Percentiles rank a stretch among this genome's conserved stretches.
Conservation (phyloP, 1,284 basidiomycete genomes). For the Entoloma clypeatum region DNA sequence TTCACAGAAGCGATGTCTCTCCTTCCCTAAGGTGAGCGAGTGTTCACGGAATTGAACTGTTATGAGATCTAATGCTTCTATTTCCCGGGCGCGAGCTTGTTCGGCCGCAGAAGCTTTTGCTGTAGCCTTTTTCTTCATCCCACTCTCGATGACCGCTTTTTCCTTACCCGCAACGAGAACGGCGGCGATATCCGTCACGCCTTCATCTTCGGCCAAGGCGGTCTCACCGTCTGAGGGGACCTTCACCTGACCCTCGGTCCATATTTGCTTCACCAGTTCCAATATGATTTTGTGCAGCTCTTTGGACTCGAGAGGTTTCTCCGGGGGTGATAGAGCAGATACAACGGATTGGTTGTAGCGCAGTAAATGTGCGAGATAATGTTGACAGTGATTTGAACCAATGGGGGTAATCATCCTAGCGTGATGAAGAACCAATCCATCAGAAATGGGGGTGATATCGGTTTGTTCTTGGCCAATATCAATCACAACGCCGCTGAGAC, state of each 20-base stretch:
- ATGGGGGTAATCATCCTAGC: slow-evolving; percentile 59
- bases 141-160: slow-evolving; percentile 76
- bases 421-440: slow-evolving; percentile 65
- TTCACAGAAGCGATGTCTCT: slow-evolving; percentile 88
- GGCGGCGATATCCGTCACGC: slow-evolving; percentile 80
- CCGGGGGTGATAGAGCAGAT: slow-evolving; percentile 53
- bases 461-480: slow-evolving; percentile 80
- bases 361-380: slow-evolving; percentile 71
- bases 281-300: slow-evolving; percentile 47
- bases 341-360: slow-evolving; percentile 64
- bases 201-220: slow-evolving; percentile 73
- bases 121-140: slow-evolving; percentile 72
- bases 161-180: slow-evolving; percentile 79
- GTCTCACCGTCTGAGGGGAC: slow-evolving; percentile 71
- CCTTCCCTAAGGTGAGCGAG: slow-evolving; percentile 77
- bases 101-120: slow-evolving; percentile 77
- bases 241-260: slow-evolving; percentile 60
- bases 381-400: slow-evolving; percentile 74
- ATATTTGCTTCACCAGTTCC: slow-evolving; percentile 57
- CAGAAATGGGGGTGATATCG: slow-evolving; percentile 78
- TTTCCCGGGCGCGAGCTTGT: slow-evolving; percentile 73
- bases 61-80: slow-evolving; percentile 77
- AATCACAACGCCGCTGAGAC: slow-evolving; percentile 76
- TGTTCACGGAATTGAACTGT: slow-evolving; percentile 70
- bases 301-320: slow-evolving; percentile 43